phyloP scores from a whole-genome alignment of 1,284 basidiomycete genomes.

The Leccinum brunneo-olivaceum region DNA sequence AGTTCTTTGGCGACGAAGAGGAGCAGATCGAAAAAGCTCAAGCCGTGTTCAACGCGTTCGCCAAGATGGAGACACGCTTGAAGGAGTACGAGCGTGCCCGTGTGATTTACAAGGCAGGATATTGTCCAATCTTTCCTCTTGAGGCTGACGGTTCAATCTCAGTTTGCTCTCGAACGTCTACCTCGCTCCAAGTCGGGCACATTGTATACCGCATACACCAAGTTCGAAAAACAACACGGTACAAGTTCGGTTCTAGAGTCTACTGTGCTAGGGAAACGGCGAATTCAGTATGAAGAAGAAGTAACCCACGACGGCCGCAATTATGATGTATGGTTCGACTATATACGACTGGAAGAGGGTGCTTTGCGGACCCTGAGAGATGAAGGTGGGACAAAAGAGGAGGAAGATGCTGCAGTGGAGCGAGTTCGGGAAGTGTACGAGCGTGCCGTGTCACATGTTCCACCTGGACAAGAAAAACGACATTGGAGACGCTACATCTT shows the following conservation, averaged over 20 bases:
- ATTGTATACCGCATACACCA: slow-evolving; percentile 87
- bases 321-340: slow-evolving; percentile 99
- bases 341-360: slow-evolving; percentile 88
- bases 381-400: slow-evolving; percentile 67
- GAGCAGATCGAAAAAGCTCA: slow-evolving; percentile 97
- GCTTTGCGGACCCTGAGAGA: slow-evolving; percentile 71
- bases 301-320: slow-evolving; percentile 82
- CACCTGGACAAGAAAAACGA: slow-evolving; percentile 82
- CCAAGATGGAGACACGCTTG: slow-evolving; percentile 93
- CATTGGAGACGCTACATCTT: slow-evolving; percentile 97
- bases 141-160: slow-evolving; percentile 3
- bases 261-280: slow-evolving; percentile 91
- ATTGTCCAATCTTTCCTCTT: background rate
- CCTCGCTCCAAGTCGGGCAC: slow-evolving; percentile 85
- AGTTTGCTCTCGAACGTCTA: slow-evolving; percentile 90
- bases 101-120: slow-evolving; percentile 87
- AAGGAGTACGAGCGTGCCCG: slow-evolving; percentile 96
- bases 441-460: slow-evolving; percentile 92
- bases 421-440: slow-evolving; percentile 94
- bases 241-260: slow-evolving; percentile 83
- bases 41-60: slow-evolving; percentile 92
- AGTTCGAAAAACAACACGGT: slow-evolving; percentile 98
- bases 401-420: slow-evolving; percentile 49
- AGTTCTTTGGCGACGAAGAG: slow-evolving; percentile 97
- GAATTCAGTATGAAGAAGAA: slow-evolving; percentile 98